A percentile compares a stretch with the other conserved stretches of the same genome.
Evolutionary conservation across 805 yeast genomes (phyloP).

Genomic region (Metschnikowia chrysomelidarum): DNA sequence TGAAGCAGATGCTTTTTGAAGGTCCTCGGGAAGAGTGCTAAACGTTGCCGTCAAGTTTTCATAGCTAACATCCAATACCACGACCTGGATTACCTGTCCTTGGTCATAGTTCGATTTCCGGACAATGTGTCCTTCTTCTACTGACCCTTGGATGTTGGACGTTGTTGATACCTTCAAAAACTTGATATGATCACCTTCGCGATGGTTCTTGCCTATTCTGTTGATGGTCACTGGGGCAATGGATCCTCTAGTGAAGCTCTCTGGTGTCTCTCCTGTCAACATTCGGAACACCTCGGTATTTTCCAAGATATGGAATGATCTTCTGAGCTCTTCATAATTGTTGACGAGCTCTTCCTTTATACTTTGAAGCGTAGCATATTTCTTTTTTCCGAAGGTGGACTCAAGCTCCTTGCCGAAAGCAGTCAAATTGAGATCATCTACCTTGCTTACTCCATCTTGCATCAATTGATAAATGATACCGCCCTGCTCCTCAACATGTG

Average conservation of each 20-base stretch:
- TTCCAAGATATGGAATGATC: conserved; percentile 61
- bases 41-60: conserved; percentile 72
- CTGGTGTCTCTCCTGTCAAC: conserved; percentile 82
- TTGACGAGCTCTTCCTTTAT: conserved; percentile 84
- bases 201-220: conserved; percentile 63
- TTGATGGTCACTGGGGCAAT: conserved; percentile 74
- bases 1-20: conserved; percentile 51
- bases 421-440: conserved; percentile 84
- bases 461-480: conserved; percentile 75
- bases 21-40: conserved; percentile 65
- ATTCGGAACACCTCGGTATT: conserved; percentile 78
- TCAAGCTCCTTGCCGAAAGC: conserved; percentile 91
- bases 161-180: conserved; percentile 41
- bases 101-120: conserved; percentile 42
- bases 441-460: conserved; percentile 67
- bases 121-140: conserved; percentile 46
- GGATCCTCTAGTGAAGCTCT: conserved; percentile 63
- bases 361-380: conserved; percentile 76
- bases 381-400: conserved; percentile 64
- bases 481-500: conserved; percentile 75
- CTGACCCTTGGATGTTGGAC: conserved; percentile 42
- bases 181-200: conserved; percentile 46
- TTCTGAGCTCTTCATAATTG: conserved; percentile 84
- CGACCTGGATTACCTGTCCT: conserved; percentile 88
- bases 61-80: conserved; percentile 66